Conservation (phyloP, 176 grass and related monocot genomes). For the Aegilops umbellulata region DNA sequence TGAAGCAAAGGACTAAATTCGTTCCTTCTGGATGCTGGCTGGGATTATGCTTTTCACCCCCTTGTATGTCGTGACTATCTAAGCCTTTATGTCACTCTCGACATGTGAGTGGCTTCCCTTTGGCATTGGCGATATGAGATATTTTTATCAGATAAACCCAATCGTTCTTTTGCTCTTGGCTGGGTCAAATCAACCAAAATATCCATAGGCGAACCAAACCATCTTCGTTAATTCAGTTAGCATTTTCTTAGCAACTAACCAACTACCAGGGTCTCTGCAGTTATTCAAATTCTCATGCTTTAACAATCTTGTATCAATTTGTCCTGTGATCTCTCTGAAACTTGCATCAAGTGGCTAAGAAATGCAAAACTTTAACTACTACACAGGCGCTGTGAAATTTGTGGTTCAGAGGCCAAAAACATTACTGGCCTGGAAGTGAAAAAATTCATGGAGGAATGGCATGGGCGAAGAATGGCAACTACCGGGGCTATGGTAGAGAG, state of each 20-base stretch:
- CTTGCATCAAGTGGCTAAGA: neutral
- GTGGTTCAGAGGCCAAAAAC: slow-evolving; percentile 62
- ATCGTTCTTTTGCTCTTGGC: neutral
- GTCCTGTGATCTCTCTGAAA: neutral
- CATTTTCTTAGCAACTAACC: neutral
- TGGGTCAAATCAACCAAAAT: neutral
- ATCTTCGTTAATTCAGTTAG: neutral
- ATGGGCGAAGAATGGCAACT: slow-evolving; percentile 37
- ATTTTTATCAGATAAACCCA: neutral
- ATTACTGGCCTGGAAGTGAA: slow-evolving; percentile 52
- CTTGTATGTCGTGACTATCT: neutral
- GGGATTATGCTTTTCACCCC: neutral
- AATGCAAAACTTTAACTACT: slow-evolving; percentile 15
- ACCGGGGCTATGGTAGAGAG: slow-evolving; percentile 2
- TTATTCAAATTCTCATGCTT: slow-evolving; percentile 4
- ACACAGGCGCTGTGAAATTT: slow-evolving; percentile 66
- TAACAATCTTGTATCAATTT: neutral
- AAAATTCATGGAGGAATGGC: slow-evolving; percentile 69
- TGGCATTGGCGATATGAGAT: neutral
- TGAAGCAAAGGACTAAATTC: slow-evolving; percentile 13
- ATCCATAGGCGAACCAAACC: neutral
- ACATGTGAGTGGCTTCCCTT: slow-evolving; percentile 12
- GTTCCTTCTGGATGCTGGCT: neutral
- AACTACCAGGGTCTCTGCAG: neutral
- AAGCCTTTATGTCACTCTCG: slow-evolving; percentile 10